A percentile compares a stretch with the other conserved stretches of the same genome.
Evolutionary conservation across 768 basidiomycete species (phyloP).

Genomic region (Nidularia sp.): DNA sequence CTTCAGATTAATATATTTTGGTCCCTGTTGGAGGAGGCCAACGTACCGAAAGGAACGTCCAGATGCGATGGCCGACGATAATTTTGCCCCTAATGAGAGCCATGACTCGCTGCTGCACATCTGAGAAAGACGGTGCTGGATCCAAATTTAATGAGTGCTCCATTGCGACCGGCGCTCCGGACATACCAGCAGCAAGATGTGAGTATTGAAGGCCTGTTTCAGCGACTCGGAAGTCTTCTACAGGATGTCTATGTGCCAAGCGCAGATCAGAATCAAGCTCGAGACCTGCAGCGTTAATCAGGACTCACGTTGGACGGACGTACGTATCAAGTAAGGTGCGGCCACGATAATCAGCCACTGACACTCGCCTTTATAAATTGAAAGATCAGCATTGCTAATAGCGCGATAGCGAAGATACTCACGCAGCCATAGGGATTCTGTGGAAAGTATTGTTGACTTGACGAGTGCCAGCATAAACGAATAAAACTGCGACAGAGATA

Average conservation of each 20-base stretch:
- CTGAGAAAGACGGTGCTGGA: slow-evolving; percentile 44
- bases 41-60: slow-evolving; percentile 50
- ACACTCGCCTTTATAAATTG: slow-evolving; percentile 39
- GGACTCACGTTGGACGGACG: slow-evolving; percentile 50
- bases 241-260: slow-evolving; percentile 29
- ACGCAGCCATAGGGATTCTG: slow-evolving; percentile 50
- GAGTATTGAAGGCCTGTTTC: slow-evolving; percentile 40
- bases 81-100: slow-evolving; percentile 41
- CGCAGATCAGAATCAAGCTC: background rate
- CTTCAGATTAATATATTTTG: background rate
- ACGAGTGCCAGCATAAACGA: slow-evolving; percentile 35
- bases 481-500: slow-evolving; percentile 40
- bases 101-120: slow-evolving; percentile 41
- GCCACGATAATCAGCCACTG: slow-evolving; percentile 46
- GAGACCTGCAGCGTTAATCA: background rate
- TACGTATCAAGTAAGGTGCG: slow-evolving; percentile 40
- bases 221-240: slow-evolving; percentile 41
- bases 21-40: background rate
- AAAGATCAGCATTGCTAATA: slow-evolving; percentile 1
- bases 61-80: slow-evolving; percentile 52
- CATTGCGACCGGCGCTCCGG: background rate
- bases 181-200: slow-evolving; percentile 37
- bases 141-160: background rate
- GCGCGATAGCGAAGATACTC: slow-evolving; percentile 9
- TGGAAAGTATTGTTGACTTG: slow-evolving; percentile 16